phyloP scores from a whole-genome alignment of 164 flowering plant species.

The Cinnamomum micranthum region DNA sequence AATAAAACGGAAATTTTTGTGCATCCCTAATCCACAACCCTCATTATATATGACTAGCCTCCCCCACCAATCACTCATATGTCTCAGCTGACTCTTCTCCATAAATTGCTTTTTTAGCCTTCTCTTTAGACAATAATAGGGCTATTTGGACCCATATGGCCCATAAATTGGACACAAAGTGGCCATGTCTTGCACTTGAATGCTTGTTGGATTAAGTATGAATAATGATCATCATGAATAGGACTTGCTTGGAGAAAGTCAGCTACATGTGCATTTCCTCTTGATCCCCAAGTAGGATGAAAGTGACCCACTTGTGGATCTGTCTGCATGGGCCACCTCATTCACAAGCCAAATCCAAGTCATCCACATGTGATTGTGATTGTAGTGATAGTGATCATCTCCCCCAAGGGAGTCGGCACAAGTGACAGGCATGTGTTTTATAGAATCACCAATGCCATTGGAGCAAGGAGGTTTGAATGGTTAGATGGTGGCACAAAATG shows the following conservation, averaged over 20 bases:
- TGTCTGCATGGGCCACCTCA: background rate
- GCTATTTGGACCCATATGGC: no score
- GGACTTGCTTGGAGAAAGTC: background rate
- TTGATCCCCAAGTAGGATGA: background rate
- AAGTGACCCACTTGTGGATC: slow-evolving; percentile 1
- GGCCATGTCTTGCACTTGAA: no score
- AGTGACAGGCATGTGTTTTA: slow-evolving; percentile 4
- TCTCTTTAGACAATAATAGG: no score
- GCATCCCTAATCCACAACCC: no score
- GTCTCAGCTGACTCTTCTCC: no score
- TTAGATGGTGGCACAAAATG: slow-evolving; percentile 1
- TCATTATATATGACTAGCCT: no score
- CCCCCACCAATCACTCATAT: no score
- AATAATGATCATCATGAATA: background rate
- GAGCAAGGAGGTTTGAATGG: background rate
- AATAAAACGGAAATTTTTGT: no score
- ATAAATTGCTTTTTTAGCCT: no score
- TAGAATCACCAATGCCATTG: background rate
- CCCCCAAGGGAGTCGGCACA: slow-evolving; percentile 6
- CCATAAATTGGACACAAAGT: no score
- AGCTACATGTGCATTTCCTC: background rate
- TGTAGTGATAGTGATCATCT: background rate
- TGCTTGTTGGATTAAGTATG: no score
- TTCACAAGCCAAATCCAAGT: background rate
- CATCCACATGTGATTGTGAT: background rate